Conservation (phyloP, 495 filamentous ascomycete genomes). For the Polyplosphaeria fusca region DNA sequence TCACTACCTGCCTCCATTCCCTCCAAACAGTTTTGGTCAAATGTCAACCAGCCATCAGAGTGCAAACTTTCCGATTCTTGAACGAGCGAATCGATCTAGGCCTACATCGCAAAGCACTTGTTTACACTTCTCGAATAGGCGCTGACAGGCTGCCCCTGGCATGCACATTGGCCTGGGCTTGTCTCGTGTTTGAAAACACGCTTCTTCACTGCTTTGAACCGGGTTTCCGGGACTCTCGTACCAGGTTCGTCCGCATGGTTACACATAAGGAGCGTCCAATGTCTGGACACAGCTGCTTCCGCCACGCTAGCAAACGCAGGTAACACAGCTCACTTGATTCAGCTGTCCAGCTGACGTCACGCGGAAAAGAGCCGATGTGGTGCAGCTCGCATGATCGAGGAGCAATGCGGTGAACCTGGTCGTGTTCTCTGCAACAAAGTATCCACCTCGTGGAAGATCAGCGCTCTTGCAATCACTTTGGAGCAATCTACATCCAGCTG, state of each 20-base stretch:
- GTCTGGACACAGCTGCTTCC: not conserved
- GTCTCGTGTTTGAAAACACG: conserved; percentile 2
- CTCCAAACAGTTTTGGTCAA: too few species aligned
- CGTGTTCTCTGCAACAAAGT: too few species aligned
- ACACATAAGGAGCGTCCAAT: conserved; percentile 15
- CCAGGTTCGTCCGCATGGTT: not conserved
- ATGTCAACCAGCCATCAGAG: too few species aligned
- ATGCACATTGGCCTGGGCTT: not conserved
- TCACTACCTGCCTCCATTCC: too few species aligned
- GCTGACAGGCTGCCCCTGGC: not conserved
- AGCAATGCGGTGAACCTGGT: not conserved
- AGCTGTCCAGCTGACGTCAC: not conserved
- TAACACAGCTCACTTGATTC: not conserved
- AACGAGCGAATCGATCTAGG: too few species aligned
- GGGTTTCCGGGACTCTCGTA: conserved; percentile 1
- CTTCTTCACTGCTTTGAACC: not conserved
- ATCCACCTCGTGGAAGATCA: too few species aligned
- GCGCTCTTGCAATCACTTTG: too few species aligned
- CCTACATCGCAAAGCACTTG: too few species aligned
- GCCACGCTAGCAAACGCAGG: not conserved
- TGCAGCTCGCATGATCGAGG: not conserved
- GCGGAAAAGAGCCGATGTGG: conserved; percentile 3
- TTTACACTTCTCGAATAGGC: too few species aligned
- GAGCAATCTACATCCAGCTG: too few species aligned
- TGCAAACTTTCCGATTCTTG: too few species aligned